Percentiles rank a stretch among this genome's conserved stretches.
phyloP scores from a whole-genome alignment of 169 alveolate species.

The Plasmodium knowlesi region DNA sequence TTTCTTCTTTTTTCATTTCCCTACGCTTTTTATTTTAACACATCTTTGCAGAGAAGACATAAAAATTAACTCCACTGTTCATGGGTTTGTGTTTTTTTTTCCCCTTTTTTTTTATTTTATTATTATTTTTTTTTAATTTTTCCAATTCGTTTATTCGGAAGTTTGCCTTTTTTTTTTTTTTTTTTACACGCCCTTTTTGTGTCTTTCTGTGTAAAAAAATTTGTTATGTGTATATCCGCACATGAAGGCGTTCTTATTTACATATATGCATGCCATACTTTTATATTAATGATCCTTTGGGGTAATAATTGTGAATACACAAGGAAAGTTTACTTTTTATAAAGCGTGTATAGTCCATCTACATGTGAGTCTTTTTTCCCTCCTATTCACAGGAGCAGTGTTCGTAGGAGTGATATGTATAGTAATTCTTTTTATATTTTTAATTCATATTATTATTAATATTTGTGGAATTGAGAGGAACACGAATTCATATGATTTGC shows the following conservation, averaged over 20 bases:
- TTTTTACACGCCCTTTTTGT: not conserved
- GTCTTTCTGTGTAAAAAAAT: slow-evolving; percentile 31
- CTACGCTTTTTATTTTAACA: slow-evolving; percentile 1
- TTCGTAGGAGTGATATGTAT: not conserved
- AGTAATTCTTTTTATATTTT: slow-evolving; percentile 32
- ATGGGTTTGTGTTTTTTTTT: slow-evolving; percentile 10
- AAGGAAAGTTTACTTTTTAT: slow-evolving; percentile 36
- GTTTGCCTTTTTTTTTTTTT: not conserved
- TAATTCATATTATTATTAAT: slow-evolving; percentile 5
- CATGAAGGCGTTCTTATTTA: not conserved
- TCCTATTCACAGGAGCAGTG: not conserved
- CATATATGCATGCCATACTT: not conserved
- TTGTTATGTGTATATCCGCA: slow-evolving; percentile 2
- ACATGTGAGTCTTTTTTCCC: slow-evolving; percentile 3
- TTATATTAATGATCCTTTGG: not conserved
- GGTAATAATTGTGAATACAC: slow-evolving; percentile 39
- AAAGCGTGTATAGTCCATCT: not conserved
- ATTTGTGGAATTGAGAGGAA: slow-evolving; percentile 38
- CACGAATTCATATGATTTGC: not conserved
- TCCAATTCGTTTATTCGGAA: not conserved
- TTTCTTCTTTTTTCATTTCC: not conserved
- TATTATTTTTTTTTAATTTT: slow-evolving; percentile 17
- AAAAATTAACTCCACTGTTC: slow-evolving; percentile 36
- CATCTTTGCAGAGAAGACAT: slow-evolving; percentile 24
- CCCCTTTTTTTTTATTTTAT: not conserved